Conservation (phyloP, 306 rosid species). For the Prunus dulcis region DNA sequence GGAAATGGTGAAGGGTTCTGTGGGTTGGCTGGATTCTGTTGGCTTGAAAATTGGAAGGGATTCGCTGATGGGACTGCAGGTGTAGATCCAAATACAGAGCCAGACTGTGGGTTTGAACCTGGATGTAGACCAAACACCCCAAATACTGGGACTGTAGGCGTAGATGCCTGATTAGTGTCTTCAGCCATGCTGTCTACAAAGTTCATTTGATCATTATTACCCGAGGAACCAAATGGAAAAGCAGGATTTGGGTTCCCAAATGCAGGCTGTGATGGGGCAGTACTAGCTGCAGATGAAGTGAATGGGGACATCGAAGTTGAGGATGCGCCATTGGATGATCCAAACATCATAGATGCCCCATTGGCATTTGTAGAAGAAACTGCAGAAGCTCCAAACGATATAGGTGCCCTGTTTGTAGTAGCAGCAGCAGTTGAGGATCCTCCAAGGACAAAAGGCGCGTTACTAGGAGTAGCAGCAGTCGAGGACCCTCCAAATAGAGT, state of each 20-base stretch:
- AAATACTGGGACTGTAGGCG: conserved; percentile 39
- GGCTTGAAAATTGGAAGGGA: conserved; percentile 61
- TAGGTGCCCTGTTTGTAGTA: too few relatives aligned
- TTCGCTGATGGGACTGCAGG: conserved; percentile 34
- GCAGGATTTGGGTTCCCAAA: conserved; percentile 48
- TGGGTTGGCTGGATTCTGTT: conserved; percentile 43
- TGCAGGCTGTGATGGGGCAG: conserved; percentile 51
- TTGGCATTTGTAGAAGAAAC: conserved; percentile 32
- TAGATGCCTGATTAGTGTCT: conserved; percentile 55
- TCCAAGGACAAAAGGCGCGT: too few relatives aligned
- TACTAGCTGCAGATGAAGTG: conserved; percentile 35
- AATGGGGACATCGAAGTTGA: conserved; percentile 56
- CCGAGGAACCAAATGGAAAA: conserved; percentile 38
- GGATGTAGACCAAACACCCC: conserved; percentile 49
- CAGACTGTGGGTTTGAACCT: conserved; percentile 38
- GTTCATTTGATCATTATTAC: conserved; percentile 63
- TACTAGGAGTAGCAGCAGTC: too few relatives aligned
- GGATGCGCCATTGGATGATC: conserved; percentile 44
- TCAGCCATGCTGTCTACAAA: conserved; percentile 97
- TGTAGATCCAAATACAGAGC: conserved; percentile 53
- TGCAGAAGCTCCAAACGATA: conserved; percentile 30
- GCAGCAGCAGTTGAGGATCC: too few relatives aligned
- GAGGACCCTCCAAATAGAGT: too few relatives aligned
- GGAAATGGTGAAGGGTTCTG: conserved; percentile 71
- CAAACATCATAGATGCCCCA: conserved; percentile 43